These are phyloP conservation scores for Davidsoniella eucalypti DNA, from an alignment of 2,329 filamentous ascomycete genomes.

Conservation along the genomic window DNA sequence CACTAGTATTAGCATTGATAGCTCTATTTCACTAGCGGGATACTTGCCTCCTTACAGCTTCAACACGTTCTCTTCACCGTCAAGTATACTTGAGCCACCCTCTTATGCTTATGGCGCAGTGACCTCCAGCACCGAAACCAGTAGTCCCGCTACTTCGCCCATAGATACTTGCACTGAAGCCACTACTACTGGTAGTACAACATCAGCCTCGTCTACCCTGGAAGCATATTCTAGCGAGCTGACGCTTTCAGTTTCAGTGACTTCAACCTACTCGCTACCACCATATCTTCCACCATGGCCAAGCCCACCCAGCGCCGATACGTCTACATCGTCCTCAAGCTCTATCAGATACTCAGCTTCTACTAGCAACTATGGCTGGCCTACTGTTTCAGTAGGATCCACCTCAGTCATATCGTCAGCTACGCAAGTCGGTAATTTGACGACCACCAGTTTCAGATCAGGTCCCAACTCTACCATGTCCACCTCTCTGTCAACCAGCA, in stretches of 20 bases:
- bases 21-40: too few relatives aligned
- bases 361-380: neutral
- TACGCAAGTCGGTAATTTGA: constrained; percentile 1
- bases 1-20: too few relatives aligned
- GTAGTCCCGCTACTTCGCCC: too few relatives aligned
- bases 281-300: neutral
- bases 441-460: neutral
- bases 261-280: neutral
- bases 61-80: too few relatives aligned
- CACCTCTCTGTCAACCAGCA: neutral
- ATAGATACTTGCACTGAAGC: too few relatives aligned
- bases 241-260: too few relatives aligned
- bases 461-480: neutral
- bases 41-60: neutral
- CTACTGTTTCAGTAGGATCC: neutral
- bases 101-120: too few relatives aligned
- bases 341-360: neutral
- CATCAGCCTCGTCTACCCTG: too few relatives aligned
- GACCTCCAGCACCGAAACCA: too few relatives aligned
- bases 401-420: neutral
- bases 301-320: neutral
- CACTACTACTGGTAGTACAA: too few relatives aligned
- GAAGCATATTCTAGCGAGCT: too few relatives aligned
- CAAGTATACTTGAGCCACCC: too few relatives aligned
- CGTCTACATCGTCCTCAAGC: neutral